Evolutionary conservation across 2,329 filamentous ascomycete species (phyloP).

Genomic region (Zasmidium cellare): DNA sequence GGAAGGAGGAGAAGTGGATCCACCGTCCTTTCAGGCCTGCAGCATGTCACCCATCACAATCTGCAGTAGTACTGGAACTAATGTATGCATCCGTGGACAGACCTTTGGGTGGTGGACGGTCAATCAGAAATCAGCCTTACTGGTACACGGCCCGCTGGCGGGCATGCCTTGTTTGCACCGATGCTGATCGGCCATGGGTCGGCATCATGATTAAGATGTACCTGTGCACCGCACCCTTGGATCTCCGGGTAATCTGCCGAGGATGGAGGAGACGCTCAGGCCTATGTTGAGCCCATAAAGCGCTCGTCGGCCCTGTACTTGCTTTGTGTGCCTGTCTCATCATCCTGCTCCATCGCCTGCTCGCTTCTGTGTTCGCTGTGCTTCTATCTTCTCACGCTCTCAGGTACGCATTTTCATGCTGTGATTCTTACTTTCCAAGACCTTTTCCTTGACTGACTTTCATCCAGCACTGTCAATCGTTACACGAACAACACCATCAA

Average conservation of each 20-base stretch:
- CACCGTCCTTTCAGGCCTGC: not conserved
- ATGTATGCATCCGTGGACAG: not conserved
- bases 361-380: too few relatives aligned
- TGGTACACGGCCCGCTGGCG: not conserved
- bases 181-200: not conserved
- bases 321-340: too few relatives aligned
- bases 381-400: not conserved
- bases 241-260: too few relatives aligned
- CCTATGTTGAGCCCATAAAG: too few relatives aligned
- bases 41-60: not conserved
- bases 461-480: not conserved
- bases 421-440: not conserved
- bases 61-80: not conserved
- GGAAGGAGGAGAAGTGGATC: not conserved
- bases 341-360: too few relatives aligned
- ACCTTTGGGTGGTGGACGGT: too few relatives aligned
- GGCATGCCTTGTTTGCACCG: not conserved
- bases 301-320: too few relatives aligned
- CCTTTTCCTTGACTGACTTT: not conserved
- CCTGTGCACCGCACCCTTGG: too few relatives aligned
- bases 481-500: conserved; percentile 1
- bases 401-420: not conserved
- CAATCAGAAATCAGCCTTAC: not conserved
- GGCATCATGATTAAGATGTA: too few relatives aligned
- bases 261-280: too few relatives aligned